Conservation (phyloP, 768 basidiomycete species). For the Auricularia sp. region DNA sequence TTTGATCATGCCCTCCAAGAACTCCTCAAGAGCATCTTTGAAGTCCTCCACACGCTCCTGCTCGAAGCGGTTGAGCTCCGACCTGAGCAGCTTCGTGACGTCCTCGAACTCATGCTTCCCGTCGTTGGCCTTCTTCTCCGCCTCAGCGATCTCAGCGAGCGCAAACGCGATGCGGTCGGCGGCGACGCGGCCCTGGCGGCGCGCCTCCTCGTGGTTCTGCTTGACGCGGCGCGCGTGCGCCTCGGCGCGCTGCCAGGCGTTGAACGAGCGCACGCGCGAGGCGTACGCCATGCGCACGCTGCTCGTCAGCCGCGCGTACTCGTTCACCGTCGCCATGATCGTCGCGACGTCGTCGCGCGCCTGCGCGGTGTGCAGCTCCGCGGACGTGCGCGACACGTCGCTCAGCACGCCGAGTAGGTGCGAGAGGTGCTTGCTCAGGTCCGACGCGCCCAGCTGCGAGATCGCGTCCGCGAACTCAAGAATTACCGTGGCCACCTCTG, state of each 20-base stretch:
- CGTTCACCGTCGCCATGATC: conserved; percentile 78
- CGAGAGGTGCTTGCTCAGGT: conserved; percentile 60
- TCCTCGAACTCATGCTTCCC: conserved; percentile 84
- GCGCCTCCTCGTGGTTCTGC: conserved; percentile 70
- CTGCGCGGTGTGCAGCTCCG: conserved; percentile 65
- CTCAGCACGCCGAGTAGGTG: conserved; percentile 60
- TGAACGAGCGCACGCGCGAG: conserved; percentile 75
- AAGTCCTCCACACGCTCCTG: conserved; percentile 90
- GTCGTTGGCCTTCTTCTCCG: conserved; percentile 75
- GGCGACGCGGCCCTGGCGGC: conserved; percentile 64
- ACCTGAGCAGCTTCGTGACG: conserved; percentile 78
- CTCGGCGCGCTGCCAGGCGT: conserved; percentile 74
- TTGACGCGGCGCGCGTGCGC: conserved; percentile 62
- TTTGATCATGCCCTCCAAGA: conserved; percentile 78
- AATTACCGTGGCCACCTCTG: conserved; percentile 60
- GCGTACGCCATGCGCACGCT: conserved; percentile 82
- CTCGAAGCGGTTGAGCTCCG: conserved; percentile 86
- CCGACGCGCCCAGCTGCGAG: conserved; percentile 60
- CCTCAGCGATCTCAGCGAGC: conserved; percentile 78
- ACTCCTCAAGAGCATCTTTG: conserved; percentile 70
- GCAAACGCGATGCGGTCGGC: conserved; percentile 63
- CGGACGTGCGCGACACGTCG: conserved; percentile 62
- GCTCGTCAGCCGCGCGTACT: conserved; percentile 85
- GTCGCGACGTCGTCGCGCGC: conserved; percentile 76
- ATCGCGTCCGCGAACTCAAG: conserved; percentile 76